Percentiles rank a stretch among this genome's conserved stretches.
These are phyloP conservation scores for Leptographium flavum DNA, from an alignment of 2,329 filamentous ascomycete species.

Conservation along the genomic window DNA sequence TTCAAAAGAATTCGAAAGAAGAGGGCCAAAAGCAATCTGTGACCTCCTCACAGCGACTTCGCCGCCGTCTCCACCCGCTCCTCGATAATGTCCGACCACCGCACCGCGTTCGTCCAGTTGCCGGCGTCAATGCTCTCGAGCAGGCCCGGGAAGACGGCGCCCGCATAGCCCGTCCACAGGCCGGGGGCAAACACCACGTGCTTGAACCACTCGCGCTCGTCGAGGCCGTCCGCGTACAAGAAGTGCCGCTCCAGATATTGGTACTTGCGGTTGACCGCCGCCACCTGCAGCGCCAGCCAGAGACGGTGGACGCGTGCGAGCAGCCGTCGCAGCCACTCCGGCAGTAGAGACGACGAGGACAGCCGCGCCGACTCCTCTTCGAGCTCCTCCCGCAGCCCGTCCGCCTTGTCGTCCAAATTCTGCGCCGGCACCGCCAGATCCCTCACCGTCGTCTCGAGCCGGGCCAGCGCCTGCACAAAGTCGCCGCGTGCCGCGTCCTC, in stretches of 20 bases:
- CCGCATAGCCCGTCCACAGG: slow-evolving; percentile 76
- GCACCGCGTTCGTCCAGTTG: slow-evolving; percentile 41
- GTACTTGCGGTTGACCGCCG: slow-evolving; percentile 60
- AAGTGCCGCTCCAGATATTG: slow-evolving; percentile 75
- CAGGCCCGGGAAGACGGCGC: slow-evolving; percentile 52
- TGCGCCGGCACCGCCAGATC: slow-evolving; percentile 23
- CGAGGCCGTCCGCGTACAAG: slow-evolving; percentile 60
- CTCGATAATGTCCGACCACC: slow-evolving; percentile 46
- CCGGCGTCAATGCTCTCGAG: slow-evolving; percentile 46
- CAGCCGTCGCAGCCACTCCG: slow-evolving; percentile 54
- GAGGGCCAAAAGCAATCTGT: neutral
- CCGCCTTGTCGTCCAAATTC: slow-evolving; percentile 31
- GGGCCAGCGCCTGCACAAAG: slow-evolving; percentile 11
- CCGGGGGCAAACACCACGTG: slow-evolving; percentile 46
- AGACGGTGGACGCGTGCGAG: slow-evolving; percentile 37
- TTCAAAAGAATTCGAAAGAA: too few species aligned
- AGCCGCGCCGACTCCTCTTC: neutral
- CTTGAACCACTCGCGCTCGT: slow-evolving; percentile 79
- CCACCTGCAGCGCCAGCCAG: slow-evolving; percentile 7
- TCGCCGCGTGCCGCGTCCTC: neutral
- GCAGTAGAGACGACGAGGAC: neutral
- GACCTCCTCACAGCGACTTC: slow-evolving; percentile 17
- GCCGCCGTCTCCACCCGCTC: slow-evolving; percentile 32
- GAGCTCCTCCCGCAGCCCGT: slow-evolving; percentile 15
- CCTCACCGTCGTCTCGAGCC: slow-evolving; percentile 19